phyloP scores from a whole-genome alignment of 768 basidiomycete species.

The Mycena latifolia region DNA sequence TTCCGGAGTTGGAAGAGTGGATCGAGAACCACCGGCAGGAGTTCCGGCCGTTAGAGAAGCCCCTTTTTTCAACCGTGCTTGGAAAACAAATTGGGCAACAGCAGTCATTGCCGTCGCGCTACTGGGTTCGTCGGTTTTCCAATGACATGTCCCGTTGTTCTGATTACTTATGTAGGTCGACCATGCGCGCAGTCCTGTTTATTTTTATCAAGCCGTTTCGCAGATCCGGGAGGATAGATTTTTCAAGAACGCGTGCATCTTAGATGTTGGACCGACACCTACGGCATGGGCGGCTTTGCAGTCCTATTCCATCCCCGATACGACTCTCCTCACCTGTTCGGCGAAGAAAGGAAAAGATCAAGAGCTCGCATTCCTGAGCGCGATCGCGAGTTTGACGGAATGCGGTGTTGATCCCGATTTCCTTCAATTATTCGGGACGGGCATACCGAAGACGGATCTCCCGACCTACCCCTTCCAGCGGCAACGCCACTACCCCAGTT shows the following conservation, averaged over 20 bases:
- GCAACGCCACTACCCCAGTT: constrained; percentile 47
- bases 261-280: constrained; percentile 51
- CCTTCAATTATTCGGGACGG: constrained; percentile 36
- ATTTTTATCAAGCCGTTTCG: constrained; percentile 44
- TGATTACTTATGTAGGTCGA: constrained; percentile 40
- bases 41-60: constrained; percentile 40
- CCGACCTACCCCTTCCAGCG: constrained; percentile 54
- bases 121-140: constrained; percentile 43
- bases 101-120: constrained; percentile 38
- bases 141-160: background rate
- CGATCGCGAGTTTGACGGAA: constrained; percentile 44
- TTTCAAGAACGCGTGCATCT: constrained; percentile 41
- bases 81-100: constrained; percentile 42
- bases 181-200: constrained; percentile 49
- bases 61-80: constrained; percentile 46
- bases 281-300: constrained; percentile 49
- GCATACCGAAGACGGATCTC: constrained; percentile 40
- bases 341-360: constrained; percentile 50
- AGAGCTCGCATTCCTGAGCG: constrained; percentile 44
- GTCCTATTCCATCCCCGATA: constrained; percentile 38
- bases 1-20: constrained; percentile 40
- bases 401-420: constrained; percentile 45
- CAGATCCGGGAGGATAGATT: constrained; percentile 35
- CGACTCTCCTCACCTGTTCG: constrained; percentile 40
- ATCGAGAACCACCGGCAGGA: constrained; percentile 37